Base-by-base conservation (phyloP, 352 stramenopile species). In the Phytophthora melonis region DNA sequence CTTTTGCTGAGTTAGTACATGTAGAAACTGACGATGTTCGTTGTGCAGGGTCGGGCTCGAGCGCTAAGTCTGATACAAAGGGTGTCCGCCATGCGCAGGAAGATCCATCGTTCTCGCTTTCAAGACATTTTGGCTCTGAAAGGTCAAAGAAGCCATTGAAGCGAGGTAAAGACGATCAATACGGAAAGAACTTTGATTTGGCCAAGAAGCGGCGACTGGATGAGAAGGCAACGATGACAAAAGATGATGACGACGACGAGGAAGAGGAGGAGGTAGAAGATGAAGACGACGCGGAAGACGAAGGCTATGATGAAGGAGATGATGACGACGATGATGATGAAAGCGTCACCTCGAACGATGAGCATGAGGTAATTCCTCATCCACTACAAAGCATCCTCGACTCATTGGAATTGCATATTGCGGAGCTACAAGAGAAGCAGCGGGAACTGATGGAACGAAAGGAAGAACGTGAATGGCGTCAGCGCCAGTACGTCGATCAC, bases 391-490 rank as follows among this genome's bases (percentile, higher is more conserved):
- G 39, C 10, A 74, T 88, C 18, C 56, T 88, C 6, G 36, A 72
- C 54, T 82, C 77, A 5, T 53, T 88, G 45, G 74, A 90, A 21
- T 70, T 39, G 7, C 77, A 82, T 23, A 81, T 90, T 30, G 59
- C 50, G 14, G 66, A 84, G 19, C 76, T 94, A 13, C 74, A 91
- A 64, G 60, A 73, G 14, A 78, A 82, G 41, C 82, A 83, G 13
- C 75, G 75, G 23, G 56, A 78, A 13, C 74, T 88, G 13, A 81
- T 90, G 49, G 77, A 91, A 65, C 74, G 75, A 21, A 84, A 90
- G 58, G 82, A 87, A 66, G 81, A 89, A 50, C 86, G 81, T 8
- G 73, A 89, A 32, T 79, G 72, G 69, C 64, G 58, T 18, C 62
- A 78, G 50, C 50, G 21, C 53, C 61, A 62, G 23, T 63, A 73